Evolutionary conservation across 495 filamentous ascomycete genomes (phyloP).

Genomic region (Neurospora sublineolata): DNA sequence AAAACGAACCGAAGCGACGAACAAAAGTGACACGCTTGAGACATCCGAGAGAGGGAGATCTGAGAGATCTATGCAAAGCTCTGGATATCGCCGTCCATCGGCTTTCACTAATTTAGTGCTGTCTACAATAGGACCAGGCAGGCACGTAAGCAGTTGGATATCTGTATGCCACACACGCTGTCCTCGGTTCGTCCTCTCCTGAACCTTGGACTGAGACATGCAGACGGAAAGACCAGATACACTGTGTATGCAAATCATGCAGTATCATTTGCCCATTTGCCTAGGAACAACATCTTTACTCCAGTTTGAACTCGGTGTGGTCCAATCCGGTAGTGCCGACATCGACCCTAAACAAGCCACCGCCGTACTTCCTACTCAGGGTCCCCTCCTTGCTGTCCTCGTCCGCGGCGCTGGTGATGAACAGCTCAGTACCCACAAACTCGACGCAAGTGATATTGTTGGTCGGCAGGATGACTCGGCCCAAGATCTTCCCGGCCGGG

Average conservation of each 20-base stretch:
- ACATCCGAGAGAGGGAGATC: background rate
- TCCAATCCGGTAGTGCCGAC: constrained; percentile 51
- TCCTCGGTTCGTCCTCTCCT: background rate
- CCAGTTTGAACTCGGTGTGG: constrained; percentile 45
- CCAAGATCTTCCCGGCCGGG: constrained; percentile 50
- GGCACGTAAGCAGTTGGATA: background rate
- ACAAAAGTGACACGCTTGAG: background rate
- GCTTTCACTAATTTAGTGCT: background rate
- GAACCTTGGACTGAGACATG: background rate
- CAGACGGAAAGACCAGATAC: background rate
- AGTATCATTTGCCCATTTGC: background rate
- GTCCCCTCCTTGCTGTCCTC: constrained; percentile 40
- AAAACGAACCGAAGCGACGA: background rate
- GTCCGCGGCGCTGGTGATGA: constrained; percentile 57
- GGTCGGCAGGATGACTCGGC: constrained; percentile 56
- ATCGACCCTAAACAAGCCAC: constrained; percentile 55
- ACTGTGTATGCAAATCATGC: background rate
- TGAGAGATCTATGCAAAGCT: background rate
- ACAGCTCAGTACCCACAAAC: constrained; percentile 65
- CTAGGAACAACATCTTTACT: background rate
- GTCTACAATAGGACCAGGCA: background rate
- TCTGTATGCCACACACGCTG: background rate
- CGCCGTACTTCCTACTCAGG: constrained; percentile 50
- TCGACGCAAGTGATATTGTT: constrained; percentile 57
- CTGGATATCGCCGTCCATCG: background rate